These are phyloP conservation scores for Vigna radiata DNA, from an alignment of 306 rosid genomes.

Conservation along the genomic window DNA sequence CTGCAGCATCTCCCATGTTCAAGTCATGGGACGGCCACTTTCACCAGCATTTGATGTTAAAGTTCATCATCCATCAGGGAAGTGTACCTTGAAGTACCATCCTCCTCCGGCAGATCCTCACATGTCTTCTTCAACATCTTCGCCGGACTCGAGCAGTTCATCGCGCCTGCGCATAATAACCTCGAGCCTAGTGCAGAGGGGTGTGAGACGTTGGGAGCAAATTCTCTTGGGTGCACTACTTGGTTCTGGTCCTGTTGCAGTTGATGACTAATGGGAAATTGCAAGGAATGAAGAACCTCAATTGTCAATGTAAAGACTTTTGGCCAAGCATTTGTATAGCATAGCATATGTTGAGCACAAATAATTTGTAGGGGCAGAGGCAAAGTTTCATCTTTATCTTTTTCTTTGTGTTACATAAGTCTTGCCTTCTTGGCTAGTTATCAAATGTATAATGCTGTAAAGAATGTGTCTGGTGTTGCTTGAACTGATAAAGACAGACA, in stretches of 20 bases:
- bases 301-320: background rate
- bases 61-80: slow-evolving; percentile 43
- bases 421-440: slow-evolving; percentile 14
- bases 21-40: slow-evolving; percentile 56
- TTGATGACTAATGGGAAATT: slow-evolving; percentile 23
- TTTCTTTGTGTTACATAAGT: background rate
- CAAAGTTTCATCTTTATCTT: background rate
- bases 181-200: slow-evolving; percentile 44
- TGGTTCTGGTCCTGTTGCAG: slow-evolving; percentile 35
- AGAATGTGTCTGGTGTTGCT: background rate
- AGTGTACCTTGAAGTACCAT: slow-evolving; percentile 51
- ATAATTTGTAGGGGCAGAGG: background rate
- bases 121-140: slow-evolving; percentile 9
- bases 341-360: slow-evolving; percentile 1
- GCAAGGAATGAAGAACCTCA: slow-evolving; percentile 11
- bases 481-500: background rate
- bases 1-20: slow-evolving; percentile 64
- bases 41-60: slow-evolving; percentile 44
- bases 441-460: background rate
- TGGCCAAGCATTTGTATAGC: background rate
- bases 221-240: slow-evolving; percentile 32
- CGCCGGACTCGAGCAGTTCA: slow-evolving; percentile 32
- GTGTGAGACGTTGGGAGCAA: slow-evolving; percentile 48
- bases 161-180: slow-evolving; percentile 44
- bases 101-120: slow-evolving; percentile 7